Conservation (phyloP, 2,329 filamentous ascomycete genomes). For the Pseudophaeomoniella oleicola region DNA sequence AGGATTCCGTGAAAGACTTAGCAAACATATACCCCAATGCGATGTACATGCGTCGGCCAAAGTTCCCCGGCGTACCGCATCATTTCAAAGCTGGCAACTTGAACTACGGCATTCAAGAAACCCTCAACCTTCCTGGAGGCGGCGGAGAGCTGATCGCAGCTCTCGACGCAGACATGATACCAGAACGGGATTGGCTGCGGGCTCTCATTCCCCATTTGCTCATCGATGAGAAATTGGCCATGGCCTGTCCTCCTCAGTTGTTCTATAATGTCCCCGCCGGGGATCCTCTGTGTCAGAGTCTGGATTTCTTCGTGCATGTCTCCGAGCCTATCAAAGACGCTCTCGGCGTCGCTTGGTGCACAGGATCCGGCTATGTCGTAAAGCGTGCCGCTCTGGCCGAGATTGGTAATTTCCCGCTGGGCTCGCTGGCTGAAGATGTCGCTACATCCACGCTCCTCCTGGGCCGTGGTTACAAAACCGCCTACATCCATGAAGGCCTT, state of each 20-base stretch:
- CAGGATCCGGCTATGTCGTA: slow-evolving; percentile 48
- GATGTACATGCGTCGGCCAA: slow-evolving; percentile 27
- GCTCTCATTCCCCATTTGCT: slow-evolving; percentile 45
- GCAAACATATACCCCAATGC: slow-evolving; percentile 21
- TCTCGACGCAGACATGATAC: slow-evolving; percentile 55
- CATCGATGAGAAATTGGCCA: slow-evolving; percentile 39
- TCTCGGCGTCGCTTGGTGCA: slow-evolving; percentile 44
- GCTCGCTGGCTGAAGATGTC: slow-evolving; percentile 46
- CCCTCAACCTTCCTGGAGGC: slow-evolving; percentile 37
- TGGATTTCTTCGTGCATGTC: slow-evolving; percentile 45
- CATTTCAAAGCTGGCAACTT: slow-evolving; percentile 53
- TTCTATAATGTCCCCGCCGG: slow-evolving; percentile 48
- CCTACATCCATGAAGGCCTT: slow-evolving; percentile 43
- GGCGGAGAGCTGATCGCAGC: slow-evolving; percentile 46
- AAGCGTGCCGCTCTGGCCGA: slow-evolving; percentile 45
- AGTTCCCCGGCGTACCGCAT: slow-evolving; percentile 23
- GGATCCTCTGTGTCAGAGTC: slow-evolving; percentile 43
- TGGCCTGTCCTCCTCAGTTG: slow-evolving; percentile 46
- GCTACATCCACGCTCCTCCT: slow-evolving; percentile 44
- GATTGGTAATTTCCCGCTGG: slow-evolving; percentile 48
- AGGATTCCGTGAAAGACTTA: slow-evolving; percentile 20
- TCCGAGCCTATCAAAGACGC: slow-evolving; percentile 31
- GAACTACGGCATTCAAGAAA: slow-evolving; percentile 42
- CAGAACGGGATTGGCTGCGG: slow-evolving; percentile 45
- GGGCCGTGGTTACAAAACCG: slow-evolving; percentile 47